Percentiles rank a stretch among this genome's conserved stretches.
phyloP scores from a whole-genome alignment of 176 grass and related monocot species.

The Carex cristatella region DNA sequence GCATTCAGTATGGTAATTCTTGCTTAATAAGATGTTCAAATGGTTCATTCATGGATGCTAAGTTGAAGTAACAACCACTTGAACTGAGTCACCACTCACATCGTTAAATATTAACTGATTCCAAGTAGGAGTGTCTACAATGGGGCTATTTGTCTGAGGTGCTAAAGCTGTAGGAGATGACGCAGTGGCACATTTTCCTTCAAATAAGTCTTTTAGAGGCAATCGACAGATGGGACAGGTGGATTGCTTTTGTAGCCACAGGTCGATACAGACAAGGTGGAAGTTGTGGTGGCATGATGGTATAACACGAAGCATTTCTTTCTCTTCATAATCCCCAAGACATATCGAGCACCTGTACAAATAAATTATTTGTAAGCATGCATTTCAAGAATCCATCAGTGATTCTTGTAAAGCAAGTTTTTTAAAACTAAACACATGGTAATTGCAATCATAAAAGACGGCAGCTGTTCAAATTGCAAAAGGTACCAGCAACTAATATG shows the following conservation, averaged over 20 bases:
- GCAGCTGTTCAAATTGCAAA: not conserved
- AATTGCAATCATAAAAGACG: not conserved
- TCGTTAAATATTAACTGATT: slow-evolving; percentile 45
- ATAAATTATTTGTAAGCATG: slow-evolving; percentile 4
- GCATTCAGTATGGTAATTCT: not conserved
- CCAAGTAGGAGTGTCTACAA: slow-evolving; percentile 22
- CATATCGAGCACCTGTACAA: slow-evolving; percentile 82
- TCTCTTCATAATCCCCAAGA: slow-evolving; percentile 88
- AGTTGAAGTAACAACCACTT: slow-evolving; percentile 44
- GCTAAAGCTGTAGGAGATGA: slow-evolving; percentile 31
- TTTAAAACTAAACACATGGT: not conserved
- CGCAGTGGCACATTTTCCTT: slow-evolving; percentile 29
- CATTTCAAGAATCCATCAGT: not conserved
- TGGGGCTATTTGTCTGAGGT: slow-evolving; percentile 27
- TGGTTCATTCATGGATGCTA: not conserved
- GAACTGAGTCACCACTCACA: slow-evolving; percentile 34
- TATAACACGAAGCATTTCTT: slow-evolving; percentile 81
- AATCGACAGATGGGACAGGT: slow-evolving; percentile 89
- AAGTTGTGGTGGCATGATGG: slow-evolving; percentile 76
- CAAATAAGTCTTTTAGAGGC: slow-evolving; percentile 50
- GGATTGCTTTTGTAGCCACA: slow-evolving; percentile 79
- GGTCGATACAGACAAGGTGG: slow-evolving; percentile 81
- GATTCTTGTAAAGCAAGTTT: not conserved
- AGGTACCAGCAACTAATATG: not conserved
- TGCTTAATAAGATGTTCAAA: slow-evolving; percentile 28